Percentiles rank a stretch among this genome's conserved stretches.
phyloP scores from a whole-genome alignment of 1,139 yeast genomes.

The Hyphopichia fennica region DNA sequence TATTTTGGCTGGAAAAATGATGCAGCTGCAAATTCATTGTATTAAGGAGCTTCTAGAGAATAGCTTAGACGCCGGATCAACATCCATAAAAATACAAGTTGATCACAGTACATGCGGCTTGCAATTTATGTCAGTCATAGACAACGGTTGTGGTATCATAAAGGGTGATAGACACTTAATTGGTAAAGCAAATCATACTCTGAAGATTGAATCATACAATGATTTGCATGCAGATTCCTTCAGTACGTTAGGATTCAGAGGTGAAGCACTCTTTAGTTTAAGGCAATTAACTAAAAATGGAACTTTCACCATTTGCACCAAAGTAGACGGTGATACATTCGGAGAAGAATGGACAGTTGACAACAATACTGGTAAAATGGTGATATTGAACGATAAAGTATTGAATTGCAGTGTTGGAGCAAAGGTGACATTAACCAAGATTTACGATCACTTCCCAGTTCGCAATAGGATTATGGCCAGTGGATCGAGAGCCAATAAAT shows the following conservation, averaged over 20 bases:
- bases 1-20: not conserved
- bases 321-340: not conserved
- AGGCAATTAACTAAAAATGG: not conserved
- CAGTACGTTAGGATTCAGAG: not conserved
- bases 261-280: not conserved
- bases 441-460: not conserved
- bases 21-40: slow-evolving; percentile 1
- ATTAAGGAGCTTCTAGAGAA: slow-evolving; percentile 4
- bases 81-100: not conserved
- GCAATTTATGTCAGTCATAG: slow-evolving; percentile 1
- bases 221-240: not conserved
- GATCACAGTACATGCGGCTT: slow-evolving; percentile 3
- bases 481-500: not conserved
- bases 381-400: not conserved
- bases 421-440: not conserved
- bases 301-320: not conserved
- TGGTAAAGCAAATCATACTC: not conserved
- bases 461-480: not conserved
- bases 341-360: not conserved
- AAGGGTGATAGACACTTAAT: not conserved
- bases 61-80: slow-evolving; percentile 1
- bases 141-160: slow-evolving; percentile 3
- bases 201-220: not conserved
- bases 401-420: not conserved
- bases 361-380: not conserved